Conservation (phyloP, 805 yeast species). For the Schizosaccharomyces cryophilus region DNA sequence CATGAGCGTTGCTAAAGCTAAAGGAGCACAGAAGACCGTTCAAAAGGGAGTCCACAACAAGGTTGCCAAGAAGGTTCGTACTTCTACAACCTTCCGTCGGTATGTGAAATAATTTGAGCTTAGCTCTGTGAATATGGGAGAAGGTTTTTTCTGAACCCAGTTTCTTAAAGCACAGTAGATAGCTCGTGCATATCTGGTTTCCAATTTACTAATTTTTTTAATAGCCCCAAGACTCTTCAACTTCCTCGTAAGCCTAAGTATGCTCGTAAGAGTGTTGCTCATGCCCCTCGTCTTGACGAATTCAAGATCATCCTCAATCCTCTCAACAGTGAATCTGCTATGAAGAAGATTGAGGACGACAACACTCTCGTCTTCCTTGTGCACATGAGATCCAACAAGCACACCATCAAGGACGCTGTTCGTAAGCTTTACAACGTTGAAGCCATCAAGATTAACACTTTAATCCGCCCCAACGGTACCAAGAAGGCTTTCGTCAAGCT, state of each 20-base stretch:
- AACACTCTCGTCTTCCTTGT: conserved; percentile 98
- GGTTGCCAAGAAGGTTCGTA: conserved; percentile 82
- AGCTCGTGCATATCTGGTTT: no score
- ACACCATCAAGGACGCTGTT: conserved; percentile 94
- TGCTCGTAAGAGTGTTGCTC: conserved; percentile 89
- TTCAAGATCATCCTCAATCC: conserved; percentile 85
- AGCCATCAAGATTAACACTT: conserved; percentile 79
- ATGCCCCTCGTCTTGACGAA: conserved; percentile 88
- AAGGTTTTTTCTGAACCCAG: no score
- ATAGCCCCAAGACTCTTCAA: conserved; percentile 84
- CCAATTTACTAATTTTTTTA: background rate
- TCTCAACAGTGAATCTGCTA: conserved; percentile 93
- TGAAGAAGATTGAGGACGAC: conserved; percentile 98
- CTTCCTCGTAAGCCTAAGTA: conserved; percentile 87
- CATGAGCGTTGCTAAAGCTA: conserved; percentile 34
- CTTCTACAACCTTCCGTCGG: conserved; percentile 67
- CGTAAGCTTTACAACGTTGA: conserved; percentile 96
- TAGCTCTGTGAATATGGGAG: background rate
- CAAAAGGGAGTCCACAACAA: conserved; percentile 86
- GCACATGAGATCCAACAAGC: conserved; percentile 88
- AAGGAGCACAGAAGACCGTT: conserved; percentile 96
- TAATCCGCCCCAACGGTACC: conserved; percentile 97
- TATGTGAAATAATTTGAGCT: background rate
- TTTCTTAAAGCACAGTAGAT: no score
- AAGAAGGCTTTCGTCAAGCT: conserved; percentile 98